Base-by-base conservation (phyloP, 768 basidiomycete genomes). In the Hygrophorus pudorinus region DNA sequence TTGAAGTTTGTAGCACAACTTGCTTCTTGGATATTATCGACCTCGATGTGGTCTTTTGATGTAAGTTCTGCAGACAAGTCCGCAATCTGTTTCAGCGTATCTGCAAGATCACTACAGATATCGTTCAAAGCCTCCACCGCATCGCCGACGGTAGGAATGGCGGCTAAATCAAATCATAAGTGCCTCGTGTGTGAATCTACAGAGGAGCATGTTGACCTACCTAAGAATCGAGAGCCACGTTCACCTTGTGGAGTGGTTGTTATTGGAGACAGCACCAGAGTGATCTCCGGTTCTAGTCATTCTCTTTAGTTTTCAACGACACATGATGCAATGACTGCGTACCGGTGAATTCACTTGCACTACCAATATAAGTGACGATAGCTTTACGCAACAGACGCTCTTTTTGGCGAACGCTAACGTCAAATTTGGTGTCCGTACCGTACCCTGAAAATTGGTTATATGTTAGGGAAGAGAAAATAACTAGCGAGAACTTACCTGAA, bases 61-160 rank as follows among this genome's bases (percentile, higher is more conserved):
- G 75, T 71, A 20, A 93, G 62, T 59, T 90, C 86, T 0, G 78
- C 78, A 4, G 76, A 71, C 11, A 91, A 63, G 52, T 79, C 78
- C 2, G 69, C 62, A 24, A 87, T 81, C 48, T 85, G 79, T 48
- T 79, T 77, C 46, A 88, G 58, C 1, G 70, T 76, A 24, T 68
- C 68, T 0, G 71, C 57, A 2, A 93, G 73, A 49, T 83, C 79
- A 6, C 65, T 68, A 42, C 75, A 74, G 2, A 89, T 68, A 35
- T 73, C 68, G 30, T 75, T 72, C 35, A 89, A 63, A 0, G 81
- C 76, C 41, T 81, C 76, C 17, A 88, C 70, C 2, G 79, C 74
- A 53, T 88, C 81, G 2, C 84, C 82, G 2, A 90, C 65, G 0
- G 81, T 84, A 8, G 87, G 87, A 13, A 85, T 72, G 6, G 82